Percentiles rank a stretch among this genome's conserved stretches.
phyloP scores from a whole-genome alignment of 2,329 filamentous ascomycete genomes.

The Talaromyces sp. region DNA sequence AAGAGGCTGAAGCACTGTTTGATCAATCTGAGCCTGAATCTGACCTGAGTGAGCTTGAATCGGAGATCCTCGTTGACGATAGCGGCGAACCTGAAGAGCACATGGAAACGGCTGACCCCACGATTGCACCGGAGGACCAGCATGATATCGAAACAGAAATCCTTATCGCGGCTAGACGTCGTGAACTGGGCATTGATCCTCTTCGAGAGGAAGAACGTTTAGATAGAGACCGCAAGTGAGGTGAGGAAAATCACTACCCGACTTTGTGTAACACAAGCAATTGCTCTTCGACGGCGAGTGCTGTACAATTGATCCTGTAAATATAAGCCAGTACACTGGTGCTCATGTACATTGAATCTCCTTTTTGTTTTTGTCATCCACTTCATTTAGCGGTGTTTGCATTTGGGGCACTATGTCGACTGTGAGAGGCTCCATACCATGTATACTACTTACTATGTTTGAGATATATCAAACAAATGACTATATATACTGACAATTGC shows the following conservation, averaged over 20 bases:
- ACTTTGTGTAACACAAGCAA: background rate
- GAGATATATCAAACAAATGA: background rate
- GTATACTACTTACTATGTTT: background rate
- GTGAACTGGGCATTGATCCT: slow-evolving; percentile 10
- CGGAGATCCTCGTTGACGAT: background rate
- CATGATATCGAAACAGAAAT: slow-evolving; percentile 28
- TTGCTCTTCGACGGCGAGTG: background rate
- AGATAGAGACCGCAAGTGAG: slow-evolving; percentile 1
- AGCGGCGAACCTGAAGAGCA: slow-evolving; percentile 6
- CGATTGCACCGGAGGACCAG: slow-evolving; percentile 24
- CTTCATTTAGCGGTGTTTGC: slow-evolving; percentile 7
- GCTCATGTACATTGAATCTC: slow-evolving; percentile 6
- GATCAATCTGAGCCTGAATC: background rate
- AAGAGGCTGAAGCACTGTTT: background rate
- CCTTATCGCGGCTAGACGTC: slow-evolving; percentile 19
- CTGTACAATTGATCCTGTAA: background rate
- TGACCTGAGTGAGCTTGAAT: background rate
- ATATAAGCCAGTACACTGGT: background rate
- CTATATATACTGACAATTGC: background rate
- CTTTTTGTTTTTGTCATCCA: background rate
- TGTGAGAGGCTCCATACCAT: background rate
- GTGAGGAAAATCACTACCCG: background rate
- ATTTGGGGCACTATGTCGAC: background rate
- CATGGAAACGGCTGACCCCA: slow-evolving; percentile 11
- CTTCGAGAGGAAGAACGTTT: slow-evolving; percentile 22